Conservation (phyloP, 2,329 filamentous ascomycete genomes). For the Monascus ruber region DNA sequence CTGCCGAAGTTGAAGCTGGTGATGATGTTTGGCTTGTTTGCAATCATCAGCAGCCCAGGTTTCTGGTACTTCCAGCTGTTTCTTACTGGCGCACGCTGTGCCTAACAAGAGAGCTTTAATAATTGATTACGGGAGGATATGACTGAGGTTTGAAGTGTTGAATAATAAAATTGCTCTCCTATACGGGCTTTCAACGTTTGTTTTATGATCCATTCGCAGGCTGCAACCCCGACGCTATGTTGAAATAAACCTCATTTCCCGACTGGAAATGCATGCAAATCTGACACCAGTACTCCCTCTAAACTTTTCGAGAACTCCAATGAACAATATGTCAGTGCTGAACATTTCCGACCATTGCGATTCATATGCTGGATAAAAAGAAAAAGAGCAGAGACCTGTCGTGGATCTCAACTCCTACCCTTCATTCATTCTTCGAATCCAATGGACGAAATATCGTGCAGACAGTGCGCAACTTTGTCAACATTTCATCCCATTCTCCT, state of each 20-base stretch:
- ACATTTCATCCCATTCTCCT: constrained; percentile 86
- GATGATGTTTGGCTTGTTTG: constrained; percentile 19
- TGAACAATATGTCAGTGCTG: too few species aligned
- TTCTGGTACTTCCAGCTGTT: neutral
- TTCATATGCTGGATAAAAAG: too few species aligned
- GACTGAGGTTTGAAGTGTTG: too few species aligned
- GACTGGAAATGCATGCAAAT: constrained; percentile 1
- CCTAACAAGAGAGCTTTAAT: neutral
- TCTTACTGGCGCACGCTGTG: neutral
- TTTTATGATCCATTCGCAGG: too few species aligned
- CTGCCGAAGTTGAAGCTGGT: too few species aligned
- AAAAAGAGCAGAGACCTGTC: too few species aligned
- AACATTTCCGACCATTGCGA: too few species aligned
- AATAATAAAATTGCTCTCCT: too few species aligned
- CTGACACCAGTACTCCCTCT: neutral
- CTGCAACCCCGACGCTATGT: constrained; percentile 16
- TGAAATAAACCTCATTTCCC: constrained; percentile 14
- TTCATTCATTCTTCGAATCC: neutral
- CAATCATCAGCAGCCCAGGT: constrained; percentile 1
- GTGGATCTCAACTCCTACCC: too few species aligned
- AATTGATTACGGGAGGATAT: too few species aligned
- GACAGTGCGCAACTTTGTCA: constrained; percentile 52
- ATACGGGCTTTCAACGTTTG: too few species aligned
- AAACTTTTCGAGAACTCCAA: too few species aligned
- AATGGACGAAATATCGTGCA: constrained; percentile 29